A percentile compares a stretch with the other conserved stretches of the same genome.
phyloP scores from a whole-genome alignment of 495 filamentous ascomycete species.

The Aspergillus sclerotiicarbonarius region DNA sequence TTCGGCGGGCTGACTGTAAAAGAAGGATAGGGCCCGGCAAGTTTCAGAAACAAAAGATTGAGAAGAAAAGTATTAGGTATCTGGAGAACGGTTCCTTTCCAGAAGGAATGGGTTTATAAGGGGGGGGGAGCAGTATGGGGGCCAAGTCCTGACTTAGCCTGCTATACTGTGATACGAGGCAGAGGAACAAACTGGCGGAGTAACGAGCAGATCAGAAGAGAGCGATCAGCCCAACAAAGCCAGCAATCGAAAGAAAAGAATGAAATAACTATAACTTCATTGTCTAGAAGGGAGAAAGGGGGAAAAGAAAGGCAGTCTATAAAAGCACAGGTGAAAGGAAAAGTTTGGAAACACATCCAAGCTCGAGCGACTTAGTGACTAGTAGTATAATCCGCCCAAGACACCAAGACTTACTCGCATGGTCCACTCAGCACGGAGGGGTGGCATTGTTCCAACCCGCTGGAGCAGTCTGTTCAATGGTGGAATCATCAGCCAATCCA shows the following conservation, averaged over 20 bases:
- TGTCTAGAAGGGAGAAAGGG: constrained; percentile 18
- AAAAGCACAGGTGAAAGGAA: constrained; percentile 4
- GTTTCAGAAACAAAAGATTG: constrained; percentile 1
- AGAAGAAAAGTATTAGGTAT: constrained; percentile 2
- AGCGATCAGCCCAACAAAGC: neutral
- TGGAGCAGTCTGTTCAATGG: neutral
- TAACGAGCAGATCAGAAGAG: neutral
- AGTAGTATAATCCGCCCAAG: neutral
- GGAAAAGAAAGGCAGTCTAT: constrained; percentile 19
- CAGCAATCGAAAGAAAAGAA: neutral
- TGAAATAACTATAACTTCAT: neutral
- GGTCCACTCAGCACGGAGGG: constrained; percentile 1
- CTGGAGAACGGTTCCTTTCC: constrained; percentile 1
- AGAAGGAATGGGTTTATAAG: constrained; percentile 3
- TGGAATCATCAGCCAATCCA: neutral
- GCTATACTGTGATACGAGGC: neutral
- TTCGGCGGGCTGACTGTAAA: neutral
- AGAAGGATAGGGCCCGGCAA: neutral
- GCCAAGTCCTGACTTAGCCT: constrained; percentile 4
- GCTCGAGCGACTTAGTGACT: neutral
- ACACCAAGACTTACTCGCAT: constrained; percentile 2
- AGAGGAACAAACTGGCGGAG: neutral
- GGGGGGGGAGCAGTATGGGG: constrained; percentile 4
- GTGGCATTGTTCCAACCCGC: constrained; percentile 2
- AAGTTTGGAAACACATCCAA: constrained; percentile 1